Base-by-base conservation (phyloP, 164 flowering plant species). In the Tinospora cordifolia region DNA sequence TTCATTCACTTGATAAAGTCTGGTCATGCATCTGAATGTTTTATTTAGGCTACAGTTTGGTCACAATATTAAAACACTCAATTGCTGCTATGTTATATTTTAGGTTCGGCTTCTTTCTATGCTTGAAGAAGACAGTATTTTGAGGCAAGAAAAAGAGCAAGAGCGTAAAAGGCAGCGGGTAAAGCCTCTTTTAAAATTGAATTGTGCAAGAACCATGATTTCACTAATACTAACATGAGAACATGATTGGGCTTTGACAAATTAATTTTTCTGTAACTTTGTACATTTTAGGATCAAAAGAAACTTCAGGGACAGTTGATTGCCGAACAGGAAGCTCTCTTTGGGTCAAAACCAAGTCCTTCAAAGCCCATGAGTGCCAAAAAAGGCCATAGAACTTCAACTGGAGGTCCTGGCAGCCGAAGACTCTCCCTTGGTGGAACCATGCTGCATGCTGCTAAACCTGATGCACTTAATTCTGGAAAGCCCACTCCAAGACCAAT, bases 311-410 rank as follows among this genome's bases (percentile, higher is more conserved):
- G 85, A 65, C 94, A 89, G 79, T 74, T 84, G 24, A 83, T 88
- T 40, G 83, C 90, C 60, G 88, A 89, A 74, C 91, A 91, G 78
- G 97, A 91, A 71, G 88, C 80, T 24, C 81, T 87, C 44, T 88
- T 83, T 75, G 97, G 97, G 14, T 93, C 98, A 71, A 93, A 87
- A 76, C 96, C 96, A 67, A 93, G 97, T 83, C 98, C 96, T 27
- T 80, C 84, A 66, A 91, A 90, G 77, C 78, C 84, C 24, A 88
- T 78, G 65, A 83, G 82, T 75, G 81, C 77, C 0, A 93, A 84
- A 71, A 90, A 88, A 27, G 81, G 74, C 62, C 75, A 92, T 34
- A 83, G 89, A 80, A 60, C 80, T 74, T 86, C 93, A 40, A 83
- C 83, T 67, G 93, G 91, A 51, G 82, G 88, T 73, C 75, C 71